phyloP scores from a whole-genome alignment of 768 basidiomycete genomes.

The Mycena amicta region DNA sequence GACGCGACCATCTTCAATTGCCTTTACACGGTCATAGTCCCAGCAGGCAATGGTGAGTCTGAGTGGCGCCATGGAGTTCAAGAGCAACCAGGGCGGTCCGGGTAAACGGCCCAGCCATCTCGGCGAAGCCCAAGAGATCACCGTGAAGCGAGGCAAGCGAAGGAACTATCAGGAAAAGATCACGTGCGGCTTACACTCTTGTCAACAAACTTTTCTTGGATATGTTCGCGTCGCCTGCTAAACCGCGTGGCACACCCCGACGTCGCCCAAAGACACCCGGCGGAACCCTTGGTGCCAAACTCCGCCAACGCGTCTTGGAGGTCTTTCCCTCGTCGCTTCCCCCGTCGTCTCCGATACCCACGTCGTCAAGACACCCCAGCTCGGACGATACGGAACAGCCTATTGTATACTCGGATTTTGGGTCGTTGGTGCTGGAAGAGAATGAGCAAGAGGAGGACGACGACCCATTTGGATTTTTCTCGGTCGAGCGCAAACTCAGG shows the following conservation, averaged over 20 bases:
- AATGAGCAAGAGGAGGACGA: slow-evolving; percentile 29
- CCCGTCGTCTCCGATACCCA: slow-evolving; percentile 20
- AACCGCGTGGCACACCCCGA: too few species aligned
- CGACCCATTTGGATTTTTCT: slow-evolving; percentile 62
- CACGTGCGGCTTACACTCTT: not conserved
- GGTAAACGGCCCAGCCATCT: too few species aligned
- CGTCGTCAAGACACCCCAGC: slow-evolving; percentile 2
- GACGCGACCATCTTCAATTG: slow-evolving; percentile 24
- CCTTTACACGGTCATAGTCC: slow-evolving; percentile 25
- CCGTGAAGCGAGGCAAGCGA: too few species aligned
- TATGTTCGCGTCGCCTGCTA: not conserved
- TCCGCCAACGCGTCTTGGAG: not conserved
- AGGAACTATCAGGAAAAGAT: not conserved
- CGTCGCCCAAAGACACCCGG: slow-evolving; percentile 17
- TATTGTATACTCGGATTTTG: slow-evolving; percentile 4
- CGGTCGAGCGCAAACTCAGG: slow-evolving; percentile 54
- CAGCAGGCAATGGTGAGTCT: slow-evolving; percentile 22
- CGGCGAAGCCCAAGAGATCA: too few species aligned
- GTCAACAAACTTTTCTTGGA: slow-evolving; percentile 2
- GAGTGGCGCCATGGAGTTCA: slow-evolving; percentile 14
- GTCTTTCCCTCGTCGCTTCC: slow-evolving; percentile 21
- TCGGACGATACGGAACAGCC: slow-evolving; percentile 8
- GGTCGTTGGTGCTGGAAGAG: slow-evolving; percentile 13
- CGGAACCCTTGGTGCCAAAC: slow-evolving; percentile 16
- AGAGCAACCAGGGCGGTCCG: not conserved